Evolutionary conservation across 306 rosid species (phyloP), one percentile per base, ranked within the genome.

Genomic region (Luffa acutangula): DNA sequence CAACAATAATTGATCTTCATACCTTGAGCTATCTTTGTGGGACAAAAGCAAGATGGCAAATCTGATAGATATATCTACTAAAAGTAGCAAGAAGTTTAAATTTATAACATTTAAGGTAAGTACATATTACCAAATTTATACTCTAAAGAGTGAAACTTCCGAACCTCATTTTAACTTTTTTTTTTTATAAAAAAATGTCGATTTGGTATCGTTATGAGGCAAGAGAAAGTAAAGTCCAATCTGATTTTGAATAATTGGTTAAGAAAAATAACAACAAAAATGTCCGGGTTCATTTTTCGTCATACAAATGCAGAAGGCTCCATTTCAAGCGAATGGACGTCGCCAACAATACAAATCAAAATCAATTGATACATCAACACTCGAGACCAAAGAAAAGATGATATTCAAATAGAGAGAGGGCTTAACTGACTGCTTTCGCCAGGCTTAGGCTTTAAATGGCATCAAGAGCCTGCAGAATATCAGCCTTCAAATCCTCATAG

Each of bases 391-490:
- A 34, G 20, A 31, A 58, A 51, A 74, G 13, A 74, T 6, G 62
- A 74, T 51, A 51, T 12, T 11, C 13, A 33, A 15, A 74, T 2
- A 73, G n/a, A 41, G 15, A 21, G 20, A 12, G 76, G 5, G 9
- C 31, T 7, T 0, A 33, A 31, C 12, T 42, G 10, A 39, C 52
- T 67, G 52, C 8, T 58, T 20, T 2, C 2, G 37, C 5, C 25
- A 20, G 67, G 39, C 39, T 25, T 54, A 18, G 15, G 84, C 70
- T 10, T 57, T 92, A 89, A 80, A 90, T 89, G 48, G 71, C 54
- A 21, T 86, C 91, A 73, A 93, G 86, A 73, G 96, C 98, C 78
- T 90, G 93, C 74, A 92, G 87, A 6, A 93, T 51, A 83, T 93
- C 98, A 60, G 84, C 86, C 85, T 88, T 87, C 77, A 91, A 36